phyloP scores from a whole-genome alignment of 768 basidiomycete genomes.

The Rhizopogon vesiculosus region DNA sequence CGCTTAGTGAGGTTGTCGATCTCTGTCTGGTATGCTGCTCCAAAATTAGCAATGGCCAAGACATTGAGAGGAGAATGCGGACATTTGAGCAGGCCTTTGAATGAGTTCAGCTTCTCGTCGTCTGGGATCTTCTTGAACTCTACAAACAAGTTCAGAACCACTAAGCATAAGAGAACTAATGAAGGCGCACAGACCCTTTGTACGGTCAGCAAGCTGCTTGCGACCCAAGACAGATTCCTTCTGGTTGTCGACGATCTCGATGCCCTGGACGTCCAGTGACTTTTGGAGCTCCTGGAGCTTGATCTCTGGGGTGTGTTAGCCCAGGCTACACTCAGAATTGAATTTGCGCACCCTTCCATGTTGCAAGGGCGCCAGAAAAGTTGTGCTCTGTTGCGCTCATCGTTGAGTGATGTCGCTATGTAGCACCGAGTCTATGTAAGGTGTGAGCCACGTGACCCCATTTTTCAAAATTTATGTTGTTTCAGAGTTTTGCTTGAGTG shows the following conservation, averaged over 20 bases:
- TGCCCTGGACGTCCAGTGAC: constrained; percentile 85
- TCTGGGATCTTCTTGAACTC: constrained; percentile 97
- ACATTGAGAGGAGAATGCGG: constrained; percentile 9
- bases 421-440: too few species aligned
- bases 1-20: constrained; percentile 95
- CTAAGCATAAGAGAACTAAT: background rate
- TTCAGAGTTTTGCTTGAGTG: too few species aligned
- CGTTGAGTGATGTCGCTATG: background rate
- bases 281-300: constrained; percentile 89
- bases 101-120: constrained; percentile 77
- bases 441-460: background rate
- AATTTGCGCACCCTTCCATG: constrained; percentile 78
- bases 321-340: background rate
- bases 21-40: constrained; percentile 87
- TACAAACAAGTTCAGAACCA: constrained; percentile 23
- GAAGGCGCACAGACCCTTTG: constrained; percentile 65
- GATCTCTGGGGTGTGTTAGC: constrained; percentile 50
- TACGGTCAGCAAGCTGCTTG: constrained; percentile 92
- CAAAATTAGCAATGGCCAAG: background rate
- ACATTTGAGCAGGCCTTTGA: constrained; percentile 92
- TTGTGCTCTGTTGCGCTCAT: constrained; percentile 56
- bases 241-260: constrained; percentile 97
- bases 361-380: constrained; percentile 87
- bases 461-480: too few species aligned
- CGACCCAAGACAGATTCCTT: constrained; percentile 94